phyloP scores from a whole-genome alignment of 2,329 filamentous ascomycete species.

The Botrytis aclada region DNA sequence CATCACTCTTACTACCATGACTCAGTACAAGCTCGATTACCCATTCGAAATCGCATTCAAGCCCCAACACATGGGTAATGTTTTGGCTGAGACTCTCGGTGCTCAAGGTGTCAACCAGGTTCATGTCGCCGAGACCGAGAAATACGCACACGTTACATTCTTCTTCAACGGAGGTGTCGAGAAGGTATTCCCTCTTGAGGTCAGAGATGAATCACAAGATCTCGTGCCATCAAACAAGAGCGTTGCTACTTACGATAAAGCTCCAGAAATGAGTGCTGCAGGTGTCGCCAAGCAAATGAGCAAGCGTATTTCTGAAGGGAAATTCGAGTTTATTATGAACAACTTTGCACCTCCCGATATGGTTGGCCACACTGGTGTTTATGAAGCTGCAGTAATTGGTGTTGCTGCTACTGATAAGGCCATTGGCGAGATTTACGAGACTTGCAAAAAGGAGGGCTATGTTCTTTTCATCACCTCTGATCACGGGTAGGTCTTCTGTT shows the following conservation, averaged over 20 bases:
- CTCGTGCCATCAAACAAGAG: constrained; percentile 82
- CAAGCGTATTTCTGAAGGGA: constrained; percentile 79
- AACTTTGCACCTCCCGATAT: constrained; percentile 99
- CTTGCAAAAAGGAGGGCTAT: constrained; percentile 90
- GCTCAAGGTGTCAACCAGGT: constrained; percentile 90
- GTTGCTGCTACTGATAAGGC: constrained; percentile 86
- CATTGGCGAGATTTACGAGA: constrained; percentile 88
- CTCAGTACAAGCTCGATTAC: constrained; percentile 94
- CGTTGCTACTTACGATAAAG: constrained; percentile 90
- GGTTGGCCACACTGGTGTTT: constrained; percentile 98
- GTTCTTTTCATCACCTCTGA: constrained; percentile 93
- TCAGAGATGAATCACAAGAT: constrained; percentile 76
- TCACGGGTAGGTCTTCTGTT: constrained; percentile 63
- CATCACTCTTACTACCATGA: constrained; percentile 90
- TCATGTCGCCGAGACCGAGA: constrained; percentile 97
- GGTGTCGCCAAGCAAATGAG: constrained; percentile 84
- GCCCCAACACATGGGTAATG: constrained; percentile 94
- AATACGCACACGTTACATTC: constrained; percentile 99
- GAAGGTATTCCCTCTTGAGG: constrained; percentile 90
- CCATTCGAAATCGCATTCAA: constrained; percentile 89
- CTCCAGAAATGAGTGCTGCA: constrained; percentile 93
- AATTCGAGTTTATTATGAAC: constrained; percentile 98
- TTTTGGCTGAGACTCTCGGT: constrained; percentile 94
- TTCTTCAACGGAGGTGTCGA: constrained; percentile 99
- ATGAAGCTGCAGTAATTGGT: constrained; percentile 86